Evolutionary conservation across 2,329 filamentous ascomycete genomes (phyloP).

Genomic region (Stagonosporopsis cucurbitacearum): DNA sequence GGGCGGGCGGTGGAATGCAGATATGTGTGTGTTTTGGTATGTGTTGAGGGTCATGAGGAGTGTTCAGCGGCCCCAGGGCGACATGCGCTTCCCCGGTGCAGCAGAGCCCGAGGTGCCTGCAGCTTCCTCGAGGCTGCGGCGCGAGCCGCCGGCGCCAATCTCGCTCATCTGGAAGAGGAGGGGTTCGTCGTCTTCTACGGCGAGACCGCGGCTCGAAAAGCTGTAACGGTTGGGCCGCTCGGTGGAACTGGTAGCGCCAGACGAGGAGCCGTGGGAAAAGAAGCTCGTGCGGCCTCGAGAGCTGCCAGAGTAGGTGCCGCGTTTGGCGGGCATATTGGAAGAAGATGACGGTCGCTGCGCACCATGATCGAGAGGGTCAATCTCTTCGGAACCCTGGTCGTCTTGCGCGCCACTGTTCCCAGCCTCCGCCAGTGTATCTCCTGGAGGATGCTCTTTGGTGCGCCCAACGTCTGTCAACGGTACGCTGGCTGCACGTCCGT

Average conservation of each 20-base stretch:
- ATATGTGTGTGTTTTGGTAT: not conserved
- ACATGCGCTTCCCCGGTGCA: slow-evolving; percentile 36
- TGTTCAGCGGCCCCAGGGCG: slow-evolving; percentile 30
- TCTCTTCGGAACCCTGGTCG: slow-evolving; percentile 21
- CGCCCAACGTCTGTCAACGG: slow-evolving; percentile 65
- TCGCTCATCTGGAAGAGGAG: slow-evolving; percentile 77
- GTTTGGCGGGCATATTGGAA: slow-evolving; percentile 39
- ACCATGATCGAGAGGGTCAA: slow-evolving; percentile 36
- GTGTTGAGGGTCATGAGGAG: not conserved
- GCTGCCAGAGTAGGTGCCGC: slow-evolving; percentile 30
- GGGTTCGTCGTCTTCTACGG: slow-evolving; percentile 69
- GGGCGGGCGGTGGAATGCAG: not conserved
- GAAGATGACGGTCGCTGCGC: slow-evolving; percentile 35
- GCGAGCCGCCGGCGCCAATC: slow-evolving; percentile 57
- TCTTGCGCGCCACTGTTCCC: slow-evolving; percentile 39
- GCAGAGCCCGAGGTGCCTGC: slow-evolving; percentile 39
- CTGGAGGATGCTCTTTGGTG: slow-evolving; percentile 61
- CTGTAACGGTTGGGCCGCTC: slow-evolving; percentile 52
- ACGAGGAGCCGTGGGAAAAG: slow-evolving; percentile 43
- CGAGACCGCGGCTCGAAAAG: slow-evolving; percentile 50
- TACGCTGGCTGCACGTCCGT: slow-evolving; percentile 69
- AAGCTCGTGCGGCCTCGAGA: slow-evolving; percentile 40
- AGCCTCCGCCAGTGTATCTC: slow-evolving; percentile 60
- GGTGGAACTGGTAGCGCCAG: slow-evolving; percentile 44
- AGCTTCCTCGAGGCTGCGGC: slow-evolving; percentile 48